Base-by-base conservation (phyloP, 805 yeast species). In the Wickerhamiella galacta region DNA sequence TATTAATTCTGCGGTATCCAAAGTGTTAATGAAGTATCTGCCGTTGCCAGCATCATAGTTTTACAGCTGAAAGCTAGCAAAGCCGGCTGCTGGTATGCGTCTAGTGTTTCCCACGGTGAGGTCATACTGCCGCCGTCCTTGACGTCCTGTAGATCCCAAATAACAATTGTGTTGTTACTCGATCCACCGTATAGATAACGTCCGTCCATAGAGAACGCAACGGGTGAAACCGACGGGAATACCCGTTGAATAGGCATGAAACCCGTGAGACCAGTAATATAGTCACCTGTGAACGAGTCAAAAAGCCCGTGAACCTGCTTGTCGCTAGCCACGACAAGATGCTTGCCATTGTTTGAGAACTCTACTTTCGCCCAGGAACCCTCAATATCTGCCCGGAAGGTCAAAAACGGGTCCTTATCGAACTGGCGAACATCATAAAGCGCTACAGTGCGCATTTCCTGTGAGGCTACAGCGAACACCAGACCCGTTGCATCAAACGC, bases 401-500 rank as follows among this genome's bases (percentile, higher is more conserved):
- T 54, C 5, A 59, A 42, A 46, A 70, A 81, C 37, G 67, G 87
- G 42, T 53, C 70, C 22, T 64, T 63, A 21, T 72, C 75, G 46
- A 68, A 68, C 31, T 62, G 63, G 33, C 70, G 63, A 21, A 68
- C 42, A 42, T 76, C 81, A 46, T 79, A 80, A 20, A 85, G 53
- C 2, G 70, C 63, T 4, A 73, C 58, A 23, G 59, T 61, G 17
- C 59, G 53, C 9, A 59, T 47, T 11, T 51, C 54, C 16, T 61
- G 60, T 17, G 63, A 59, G 4, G 66, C 83, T 10, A 77, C 64
- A 0, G 81, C 94, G 54, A 82, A 73, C 0, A 85, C 77, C 6
- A 74, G 57, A 1, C 94, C 94, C 24, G 78, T 68, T 2, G 95
- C 90, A 54, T 87, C 96, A 43, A 72, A 69, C 0, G 90, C 78